phyloP scores from a whole-genome alignment of 371 early-diverging fungal species.

The Nematocida parisii region DNA sequence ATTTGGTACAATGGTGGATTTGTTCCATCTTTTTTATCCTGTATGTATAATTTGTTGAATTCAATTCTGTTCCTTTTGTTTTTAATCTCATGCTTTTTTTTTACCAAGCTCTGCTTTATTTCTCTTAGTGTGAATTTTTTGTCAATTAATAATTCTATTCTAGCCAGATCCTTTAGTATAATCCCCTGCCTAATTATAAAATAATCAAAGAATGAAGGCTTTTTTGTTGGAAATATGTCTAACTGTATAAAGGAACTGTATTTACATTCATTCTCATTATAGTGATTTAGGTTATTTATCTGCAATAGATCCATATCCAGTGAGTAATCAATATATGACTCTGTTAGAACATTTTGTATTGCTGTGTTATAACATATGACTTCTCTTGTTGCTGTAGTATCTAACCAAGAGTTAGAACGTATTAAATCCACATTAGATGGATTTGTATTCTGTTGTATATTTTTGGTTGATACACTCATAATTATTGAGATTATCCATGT shows the following conservation, averaged over 20 bases:
- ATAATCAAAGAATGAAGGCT: background rate
- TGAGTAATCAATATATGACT: background rate
- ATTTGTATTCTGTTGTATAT: background rate
- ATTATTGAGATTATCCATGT: background rate
- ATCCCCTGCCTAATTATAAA: background rate
- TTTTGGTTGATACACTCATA: background rate
- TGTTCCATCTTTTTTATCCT: background rate
- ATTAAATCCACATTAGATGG: background rate
- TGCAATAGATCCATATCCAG: conserved; percentile 1
- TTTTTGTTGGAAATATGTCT: background rate
- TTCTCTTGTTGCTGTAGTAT: background rate
- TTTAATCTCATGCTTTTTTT: background rate
- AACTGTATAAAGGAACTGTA: background rate
- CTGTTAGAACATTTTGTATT: background rate
- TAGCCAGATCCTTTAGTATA: background rate
- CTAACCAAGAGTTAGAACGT: background rate
- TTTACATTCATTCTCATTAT: background rate
- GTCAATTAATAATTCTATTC: background rate
- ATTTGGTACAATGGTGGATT: background rate
- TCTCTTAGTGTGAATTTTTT: background rate
- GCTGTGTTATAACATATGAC: background rate
- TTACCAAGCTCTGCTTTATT: background rate
- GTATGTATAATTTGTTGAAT: background rate
- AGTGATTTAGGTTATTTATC: background rate
- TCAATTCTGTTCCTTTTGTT: background rate